Conservation (phyloP, 345 rosid genomes). For the Raphanus sativus region DNA sequence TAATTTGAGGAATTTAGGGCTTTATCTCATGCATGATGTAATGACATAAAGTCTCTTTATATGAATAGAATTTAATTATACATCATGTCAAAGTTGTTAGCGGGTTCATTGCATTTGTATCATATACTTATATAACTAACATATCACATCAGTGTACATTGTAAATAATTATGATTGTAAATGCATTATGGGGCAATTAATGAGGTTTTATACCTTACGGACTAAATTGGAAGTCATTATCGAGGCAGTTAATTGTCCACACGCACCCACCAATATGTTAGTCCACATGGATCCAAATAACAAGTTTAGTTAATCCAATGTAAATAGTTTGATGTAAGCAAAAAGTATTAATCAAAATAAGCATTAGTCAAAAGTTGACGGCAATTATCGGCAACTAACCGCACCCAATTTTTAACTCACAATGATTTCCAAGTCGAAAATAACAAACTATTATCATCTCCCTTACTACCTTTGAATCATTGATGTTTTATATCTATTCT, state of each 20-base stretch:
- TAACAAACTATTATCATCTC: neutral
- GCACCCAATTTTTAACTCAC: conserved; percentile 23
- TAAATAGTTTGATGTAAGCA: conserved; percentile 12
- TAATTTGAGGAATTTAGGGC: conserved; percentile 42
- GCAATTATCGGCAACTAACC: conserved; percentile 34
- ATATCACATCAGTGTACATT: conserved; percentile 29
- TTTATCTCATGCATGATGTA: conserved; percentile 39
- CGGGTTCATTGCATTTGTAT: conserved; percentile 35
- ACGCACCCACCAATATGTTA: conserved; percentile 30
- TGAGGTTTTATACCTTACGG: conserved; percentile 27
- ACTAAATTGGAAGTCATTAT: conserved; percentile 30
- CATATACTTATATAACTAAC: conserved; percentile 26
- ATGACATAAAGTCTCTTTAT: conserved; percentile 34
- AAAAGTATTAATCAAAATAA: conserved; percentile 11
- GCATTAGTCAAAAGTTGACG: conserved; percentile 41
- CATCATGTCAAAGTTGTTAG: conserved; percentile 36
- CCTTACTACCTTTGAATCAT: neutral
- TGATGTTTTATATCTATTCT: neutral
- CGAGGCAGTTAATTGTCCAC: conserved; percentile 41
- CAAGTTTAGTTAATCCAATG: conserved; percentile 5
- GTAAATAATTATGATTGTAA: conserved; percentile 10
- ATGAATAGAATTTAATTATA: neutral
- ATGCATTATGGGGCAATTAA: conserved; percentile 6
- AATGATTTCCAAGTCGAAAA: conserved; percentile 18
- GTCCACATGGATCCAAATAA: conserved; percentile 16